These are phyloP conservation scores for Cornus controversa DNA, from an alignment of 148 eudicot species.

Conservation along the genomic window DNA sequence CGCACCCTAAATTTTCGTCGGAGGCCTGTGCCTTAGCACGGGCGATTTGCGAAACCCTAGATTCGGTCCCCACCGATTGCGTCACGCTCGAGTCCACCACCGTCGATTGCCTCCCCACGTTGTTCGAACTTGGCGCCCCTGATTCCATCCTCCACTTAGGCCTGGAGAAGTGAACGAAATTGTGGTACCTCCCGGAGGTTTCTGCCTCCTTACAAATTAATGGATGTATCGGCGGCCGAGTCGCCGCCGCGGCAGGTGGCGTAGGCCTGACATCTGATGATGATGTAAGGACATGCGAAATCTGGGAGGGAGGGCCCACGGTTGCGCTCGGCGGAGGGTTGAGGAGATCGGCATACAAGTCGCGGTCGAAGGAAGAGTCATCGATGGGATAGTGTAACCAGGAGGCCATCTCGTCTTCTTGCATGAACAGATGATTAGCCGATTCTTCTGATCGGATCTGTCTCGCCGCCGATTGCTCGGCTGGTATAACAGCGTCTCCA, in stretches of 20 bases:
- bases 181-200: constrained; percentile 12
- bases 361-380: constrained; percentile 35
- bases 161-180: constrained; percentile 47
- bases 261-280: neutral
- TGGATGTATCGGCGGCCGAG: constrained; percentile 16
- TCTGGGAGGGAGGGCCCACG: constrained; percentile 6
- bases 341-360: constrained; percentile 49
- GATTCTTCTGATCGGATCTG: constrained; percentile 27
- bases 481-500: constrained; percentile 17
- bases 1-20: constrained; percentile 15
- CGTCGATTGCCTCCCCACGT: constrained; percentile 29
- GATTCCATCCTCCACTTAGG: constrained; percentile 17
- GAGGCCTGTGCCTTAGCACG: constrained; percentile 24
- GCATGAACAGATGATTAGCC: constrained; percentile 43
- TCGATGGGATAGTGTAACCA: constrained; percentile 73
- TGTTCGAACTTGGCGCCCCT: constrained; percentile 20
- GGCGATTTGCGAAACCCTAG: constrained; percentile 11
- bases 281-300: constrained; percentile 18
- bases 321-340: constrained; percentile 22
- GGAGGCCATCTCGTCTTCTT: constrained; percentile 68
- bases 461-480: constrained; percentile 7
- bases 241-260: constrained; percentile 1
- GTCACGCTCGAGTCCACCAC: constrained; percentile 51
- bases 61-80: constrained; percentile 16
- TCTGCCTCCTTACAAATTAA: constrained; percentile 10